Evolutionary conservation across 2,329 filamentous ascomycete genomes (phyloP), one percentile per base, ranked within the genome.

Genomic region (Epicoccum sorghinum): DNA sequence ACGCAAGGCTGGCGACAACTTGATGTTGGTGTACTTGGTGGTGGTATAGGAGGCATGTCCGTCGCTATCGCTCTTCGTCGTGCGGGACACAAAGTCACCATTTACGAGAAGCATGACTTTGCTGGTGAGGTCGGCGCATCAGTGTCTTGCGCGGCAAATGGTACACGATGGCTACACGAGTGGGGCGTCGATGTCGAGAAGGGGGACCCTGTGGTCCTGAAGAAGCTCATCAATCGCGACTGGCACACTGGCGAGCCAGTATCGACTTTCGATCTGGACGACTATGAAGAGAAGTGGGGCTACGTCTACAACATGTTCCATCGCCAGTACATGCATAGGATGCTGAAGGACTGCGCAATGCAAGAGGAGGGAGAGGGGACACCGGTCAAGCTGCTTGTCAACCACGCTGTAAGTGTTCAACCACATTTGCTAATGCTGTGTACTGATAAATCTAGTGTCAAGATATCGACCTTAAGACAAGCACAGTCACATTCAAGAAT

Each of bases 201-300:
- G 64, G 87, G 86, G 7, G 83, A 88, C 52, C 86, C 86, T 0
- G 87, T 90, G 1, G 76, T 89, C 1, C 74, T 90, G 43, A 80
- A 79, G 71, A 86, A 86, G 64, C 79, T 90, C 47, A 89, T 90
- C 75, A 88, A 86, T 68, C 82, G 84, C 3, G 86, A 89, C 72
- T 90, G 87, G 87, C 82, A 83, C 67, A 89, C 86, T 1, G 87
- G 87, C 0, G 83, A 89, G 72, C 82, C 84, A 0, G 80, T 86
- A 23, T 88, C 82, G 60, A 83, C 86, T 0, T 89, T 87, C 61
- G 81, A 84, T 61, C 72, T 90, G 14, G 80, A 75, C 9, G 86
- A 89, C 65, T 89, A 89, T 52, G 82, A 89, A 70, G 67, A 84
- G 73, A 78, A 77, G 48, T 89, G 86, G 86, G 86, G 86, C 10